Conservation (phyloP, 2,329 filamentous ascomycete genomes). For the Epichloe coenophiala region DNA sequence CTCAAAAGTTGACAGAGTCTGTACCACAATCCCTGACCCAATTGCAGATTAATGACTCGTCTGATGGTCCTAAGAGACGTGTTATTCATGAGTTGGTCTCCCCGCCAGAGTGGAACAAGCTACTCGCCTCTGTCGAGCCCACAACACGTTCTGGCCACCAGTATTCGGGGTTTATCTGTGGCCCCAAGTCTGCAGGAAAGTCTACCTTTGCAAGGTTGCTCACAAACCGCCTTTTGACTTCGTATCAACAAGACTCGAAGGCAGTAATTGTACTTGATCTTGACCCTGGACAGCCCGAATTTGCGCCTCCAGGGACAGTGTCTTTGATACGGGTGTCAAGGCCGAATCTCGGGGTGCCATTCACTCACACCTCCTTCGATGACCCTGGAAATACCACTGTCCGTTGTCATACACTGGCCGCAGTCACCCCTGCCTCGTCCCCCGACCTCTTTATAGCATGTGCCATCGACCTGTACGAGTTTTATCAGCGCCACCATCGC, state of each 20-base stretch:
- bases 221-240: conserved; percentile 51
- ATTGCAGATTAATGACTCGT: conserved; percentile 37
- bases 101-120: conserved; percentile 47
- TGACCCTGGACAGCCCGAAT: conserved; percentile 68
- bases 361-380: conserved; percentile 39
- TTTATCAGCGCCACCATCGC: conserved; percentile 35
- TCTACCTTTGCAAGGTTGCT: conserved; percentile 59
- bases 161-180: conserved; percentile 45
- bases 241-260: conserved; percentile 8
- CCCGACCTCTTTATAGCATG: conserved; percentile 52
- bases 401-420: conserved; percentile 52
- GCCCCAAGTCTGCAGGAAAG: conserved; percentile 61
- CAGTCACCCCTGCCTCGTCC: conserved; percentile 51
- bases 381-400: conserved; percentile 27
- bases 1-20: conserved; percentile 3
- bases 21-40: conserved; percentile 7
- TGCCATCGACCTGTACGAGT: conserved; percentile 45
- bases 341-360: conserved; percentile 53
- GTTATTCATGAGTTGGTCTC: conserved; percentile 41
- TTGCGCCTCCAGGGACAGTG: conserved; percentile 53
- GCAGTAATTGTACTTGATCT: conserved; percentile 48
- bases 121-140: conserved; percentile 31
- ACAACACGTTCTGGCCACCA: conserved; percentile 18
- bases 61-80: conserved; percentile 35
- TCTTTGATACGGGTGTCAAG: conserved; percentile 48